Base-by-base conservation (phyloP, 2,329 filamentous ascomycete genomes). In the Cladosporium sp. region DNA sequence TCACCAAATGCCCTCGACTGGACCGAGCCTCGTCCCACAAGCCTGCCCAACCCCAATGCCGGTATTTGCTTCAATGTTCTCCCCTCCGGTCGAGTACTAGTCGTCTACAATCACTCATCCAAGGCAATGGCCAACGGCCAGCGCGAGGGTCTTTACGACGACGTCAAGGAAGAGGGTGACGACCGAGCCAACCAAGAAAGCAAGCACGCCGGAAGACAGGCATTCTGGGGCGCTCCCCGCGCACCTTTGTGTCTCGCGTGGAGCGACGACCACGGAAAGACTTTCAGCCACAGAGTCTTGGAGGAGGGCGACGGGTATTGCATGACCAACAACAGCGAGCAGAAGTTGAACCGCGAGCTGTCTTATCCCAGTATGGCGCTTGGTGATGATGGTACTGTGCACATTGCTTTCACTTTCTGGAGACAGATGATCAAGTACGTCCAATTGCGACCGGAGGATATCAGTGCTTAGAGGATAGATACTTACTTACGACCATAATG, bases 281-380 rank as follows among this genome's bases (percentile, higher is more conserved):
- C 49, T 8, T 56, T 52, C 52, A 32, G 45, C 5, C 38, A 38
- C 29, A 43, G 32, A 7, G 38, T 54, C 4, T 15, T 56, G 33
- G 52, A 56, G 30, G 49, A 54, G 11, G 54, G 54, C 4, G 52
- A 54, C 39, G 54, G 54, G n/a, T 56, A 52, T 22, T 56, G 54
- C 36, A 52, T 56, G 54, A 56, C 54, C 16, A 56, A 56, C 9
- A 56, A 56, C 38, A 56, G 54, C 42, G 49, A 56, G 43, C 45
- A 52, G 47, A 54, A 54, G 46, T 29, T 56, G 20, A 56, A 56
- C 30, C 54, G 54, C 11, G 54, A 56, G 42, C 33, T 56, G 11
- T 54, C 49, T 7, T 56, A 56, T 27, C 54, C 54, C 12, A 56
- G 54, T 39, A 56, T 56, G 38, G 39, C 41, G 7, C 4, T 50